Evolutionary conservation across 306 rosid genomes (phyloP).

Genomic region (Purshia tridentata): DNA sequence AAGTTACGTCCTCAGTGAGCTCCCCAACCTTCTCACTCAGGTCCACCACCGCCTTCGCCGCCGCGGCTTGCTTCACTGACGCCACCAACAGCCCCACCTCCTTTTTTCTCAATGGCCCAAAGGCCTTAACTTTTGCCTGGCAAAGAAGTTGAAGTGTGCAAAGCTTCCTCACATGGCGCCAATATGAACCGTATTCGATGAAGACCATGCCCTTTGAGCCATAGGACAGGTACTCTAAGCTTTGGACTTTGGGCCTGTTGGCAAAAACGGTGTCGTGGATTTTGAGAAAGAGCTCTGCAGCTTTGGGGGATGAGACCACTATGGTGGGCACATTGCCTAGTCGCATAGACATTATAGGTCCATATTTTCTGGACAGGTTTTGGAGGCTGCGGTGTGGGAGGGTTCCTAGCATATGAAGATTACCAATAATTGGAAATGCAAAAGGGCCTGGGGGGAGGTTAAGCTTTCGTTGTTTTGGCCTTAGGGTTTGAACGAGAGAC

Average conservation of each 20-base stretch:
- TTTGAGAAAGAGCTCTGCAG: constrained; percentile 13
- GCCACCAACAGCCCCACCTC: neutral
- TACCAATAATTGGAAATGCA: constrained; percentile 4
- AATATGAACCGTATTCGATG: constrained; percentile 22
- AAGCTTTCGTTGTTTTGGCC: too few relatives aligned
- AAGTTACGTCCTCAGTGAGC: constrained; percentile 13
- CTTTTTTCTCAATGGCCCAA: constrained; percentile 7
- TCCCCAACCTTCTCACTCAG: constrained; percentile 10
- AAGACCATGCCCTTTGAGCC: constrained; percentile 27
- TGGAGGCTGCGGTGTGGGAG: constrained; percentile 33
- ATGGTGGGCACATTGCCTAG: constrained; percentile 39
- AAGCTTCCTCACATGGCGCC: constrained; percentile 41
- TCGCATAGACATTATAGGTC: constrained; percentile 45
- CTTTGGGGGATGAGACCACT: constrained; percentile 15
- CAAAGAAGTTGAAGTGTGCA: constrained; percentile 30
- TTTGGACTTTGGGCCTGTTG: constrained; percentile 9
- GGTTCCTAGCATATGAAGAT: constrained; percentile 12
- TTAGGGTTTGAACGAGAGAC: neutral
- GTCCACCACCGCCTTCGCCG: constrained; percentile 28
- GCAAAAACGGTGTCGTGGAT: constrained; percentile 5
- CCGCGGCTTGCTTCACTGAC: constrained; percentile 5
- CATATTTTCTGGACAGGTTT: constrained; percentile 38
- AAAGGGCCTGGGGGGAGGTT: constrained; percentile 13
- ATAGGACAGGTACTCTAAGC: constrained; percentile 21
- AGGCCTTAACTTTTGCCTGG: neutral